Evolutionary conservation across 78 protist genomes (phyloP).

Genomic region (Diacronema lutheri): DNA sequence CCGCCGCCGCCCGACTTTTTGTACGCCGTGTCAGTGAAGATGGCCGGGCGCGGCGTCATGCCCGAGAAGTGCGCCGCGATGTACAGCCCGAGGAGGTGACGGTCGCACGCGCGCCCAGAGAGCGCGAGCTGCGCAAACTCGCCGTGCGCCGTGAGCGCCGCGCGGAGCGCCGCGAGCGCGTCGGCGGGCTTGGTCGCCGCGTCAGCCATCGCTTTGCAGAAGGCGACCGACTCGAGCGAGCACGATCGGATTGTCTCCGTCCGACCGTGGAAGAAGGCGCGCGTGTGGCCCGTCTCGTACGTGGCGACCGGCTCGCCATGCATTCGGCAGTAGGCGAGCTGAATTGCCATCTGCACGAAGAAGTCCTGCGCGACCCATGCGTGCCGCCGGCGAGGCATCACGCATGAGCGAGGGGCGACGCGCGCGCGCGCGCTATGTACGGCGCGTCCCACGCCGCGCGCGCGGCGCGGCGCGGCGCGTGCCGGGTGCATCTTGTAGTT

Average conservation of each 20-base stretch:
- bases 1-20: neutral
- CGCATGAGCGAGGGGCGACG: too few species aligned
- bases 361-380: too few species aligned
- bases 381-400: too few species aligned
- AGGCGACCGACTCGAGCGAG: neutral
- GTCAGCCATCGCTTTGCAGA: conserved; percentile 2
- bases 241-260: conserved; percentile 51
- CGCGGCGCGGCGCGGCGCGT: too few species aligned
- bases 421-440: too few species aligned
- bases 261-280: conserved; percentile 53
- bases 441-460: too few species aligned
- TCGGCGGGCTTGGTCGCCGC: neutral
- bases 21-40: conserved; percentile 13
- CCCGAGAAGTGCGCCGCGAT: neutral
- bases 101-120: conserved; percentile 5
- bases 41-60: neutral
- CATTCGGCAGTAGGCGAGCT: conserved; percentile 44
- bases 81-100: conserved; percentile 37
- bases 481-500: neutral
- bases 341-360: conserved; percentile 61
- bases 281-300: conserved; percentile 61
- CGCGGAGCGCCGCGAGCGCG: neutral
- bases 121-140: neutral
- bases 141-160: neutral
- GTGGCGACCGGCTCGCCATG: neutral